Percentiles rank a stretch among this genome's conserved stretches.
Conservation (phyloP, 805 yeast species). For the Starmerella scarabaei region DNA sequence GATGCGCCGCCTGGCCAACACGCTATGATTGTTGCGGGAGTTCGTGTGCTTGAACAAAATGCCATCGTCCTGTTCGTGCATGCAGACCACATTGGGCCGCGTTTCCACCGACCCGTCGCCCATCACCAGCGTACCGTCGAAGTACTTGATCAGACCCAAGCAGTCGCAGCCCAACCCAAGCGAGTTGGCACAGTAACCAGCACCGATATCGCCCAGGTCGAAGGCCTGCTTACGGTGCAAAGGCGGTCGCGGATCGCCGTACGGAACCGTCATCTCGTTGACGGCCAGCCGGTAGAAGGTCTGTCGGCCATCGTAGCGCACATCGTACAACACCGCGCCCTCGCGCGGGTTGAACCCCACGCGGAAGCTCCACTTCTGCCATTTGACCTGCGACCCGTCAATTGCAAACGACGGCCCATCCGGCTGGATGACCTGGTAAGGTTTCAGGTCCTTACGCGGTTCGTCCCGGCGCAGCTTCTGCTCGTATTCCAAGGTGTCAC, state of each 20-base stretch:
- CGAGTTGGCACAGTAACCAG: constrained; percentile 59
- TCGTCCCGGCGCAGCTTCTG: constrained; percentile 52
- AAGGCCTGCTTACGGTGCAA: constrained; percentile 78
- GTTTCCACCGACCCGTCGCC: constrained; percentile 48
- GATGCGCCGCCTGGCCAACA: constrained; percentile 64
- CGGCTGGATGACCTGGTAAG: constrained; percentile 67
- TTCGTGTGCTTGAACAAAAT: constrained; percentile 64
- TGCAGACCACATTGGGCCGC: constrained; percentile 59
- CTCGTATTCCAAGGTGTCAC: constrained; percentile 48
- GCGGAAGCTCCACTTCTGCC: constrained; percentile 80
- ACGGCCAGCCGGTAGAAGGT: constrained; percentile 58
- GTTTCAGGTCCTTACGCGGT: constrained; percentile 50
- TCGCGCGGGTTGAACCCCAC: constrained; percentile 60
- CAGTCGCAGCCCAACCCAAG: constrained; percentile 69
- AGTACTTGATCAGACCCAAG: constrained; percentile 62
- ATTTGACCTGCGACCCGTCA: constrained; percentile 47
- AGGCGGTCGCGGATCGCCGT: constrained; percentile 72
- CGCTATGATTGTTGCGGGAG: constrained; percentile 62
- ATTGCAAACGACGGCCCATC: constrained; percentile 63
- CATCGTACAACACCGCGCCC: constrained; percentile 64
- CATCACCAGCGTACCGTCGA: constrained; percentile 46
- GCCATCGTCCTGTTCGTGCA: constrained; percentile 80
- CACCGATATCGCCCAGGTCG: constrained; percentile 73
- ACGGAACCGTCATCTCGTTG: constrained; percentile 79
- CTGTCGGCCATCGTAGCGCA: constrained; percentile 63